Base-by-base conservation (phyloP, 192 early-diverging fungal species). In the Umbelopsis sp. region DNA sequence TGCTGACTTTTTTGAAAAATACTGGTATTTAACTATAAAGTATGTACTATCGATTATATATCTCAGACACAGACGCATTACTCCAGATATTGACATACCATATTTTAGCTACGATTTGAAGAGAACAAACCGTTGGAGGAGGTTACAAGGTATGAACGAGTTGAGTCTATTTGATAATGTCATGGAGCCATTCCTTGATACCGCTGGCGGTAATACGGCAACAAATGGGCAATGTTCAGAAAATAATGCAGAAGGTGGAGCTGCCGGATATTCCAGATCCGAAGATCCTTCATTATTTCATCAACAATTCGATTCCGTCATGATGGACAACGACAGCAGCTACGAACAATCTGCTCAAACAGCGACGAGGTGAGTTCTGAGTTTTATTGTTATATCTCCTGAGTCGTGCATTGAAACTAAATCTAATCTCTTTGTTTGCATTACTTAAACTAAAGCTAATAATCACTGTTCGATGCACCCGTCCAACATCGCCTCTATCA, bases 1-100 rank as follows among this genome's bases (percentile, higher is more conserved):
- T 9, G 52, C 41, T 0, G 65, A 59, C 9, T 81, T 81, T 34
- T 72, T 77, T 66, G 72, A 71, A 43, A 77, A 77, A 16, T 81
- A 59, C 38, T 77, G 75, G 75, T 81, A 68, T 45, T 50, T 76
- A 14, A 72, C 66, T 16, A 74, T 77, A 1, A 53, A 81, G 56
- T 77, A 74, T 66, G 50, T 62, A 34, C 17, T 31, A 34, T n/a
- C 20, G 2, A 1, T 12, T 4, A 17, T 34, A 17, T 17, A 49
- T 4, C 20, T 21, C 17, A 7, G 16, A 49, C 3, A 49, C 47
- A n/a, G n/a, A 44, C 47, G 16, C 17, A 49, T 11, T 1, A 41
- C 4, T n/a, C n/a, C n/a, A n/a, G 12, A 41, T 6, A 12, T 24
- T 53, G 5, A 22, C 52, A 26, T 9, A 12, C 24, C 6, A 62